Base-by-base conservation (phyloP, 2,329 filamentous ascomycete genomes). In the Cytospora paraplurivora region DNA sequence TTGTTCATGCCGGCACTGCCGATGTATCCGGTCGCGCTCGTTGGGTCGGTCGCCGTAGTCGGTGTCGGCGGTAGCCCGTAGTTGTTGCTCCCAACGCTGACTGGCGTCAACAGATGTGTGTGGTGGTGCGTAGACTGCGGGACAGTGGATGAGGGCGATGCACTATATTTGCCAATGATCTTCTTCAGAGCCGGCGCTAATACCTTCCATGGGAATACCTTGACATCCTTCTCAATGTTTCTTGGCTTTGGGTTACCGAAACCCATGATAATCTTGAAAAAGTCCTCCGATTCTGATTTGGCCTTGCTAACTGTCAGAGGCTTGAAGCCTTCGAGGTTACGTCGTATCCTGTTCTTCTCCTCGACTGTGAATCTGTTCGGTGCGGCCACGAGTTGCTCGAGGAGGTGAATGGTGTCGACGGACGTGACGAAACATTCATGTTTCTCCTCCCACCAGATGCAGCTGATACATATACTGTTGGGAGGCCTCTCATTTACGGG, bases 191-290 rank as follows among this genome's bases (percentile, higher is more conserved):
- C 94, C 65, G 88, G 85, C 56, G 86, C 85, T 52, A 99, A 82
- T 65, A 95, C 92, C 76, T 93, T 95, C 95, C 95, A 99, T 5
- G 93, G 90, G 73, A 98, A 99, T 13, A 98, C 95, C 79, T 99
- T 99, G 73, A 99, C 93, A 72, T 98, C 94, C 79, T 99, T 99
- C 80, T 98, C 95, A 68, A 99, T 99, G 73, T 98, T 97, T 67
- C 95, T 85, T 19, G 95, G 95, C 77, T 98, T 98, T 1, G 95
- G 95, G 66, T 90, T 91, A 13, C 93, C 92, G 73, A 98, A 98
- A 1, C 88, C 92, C 95, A 99, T 99, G 78, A 99, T 98, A 71
- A 97, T 85, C 79, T 97, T 97, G 87, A 98, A 98, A 76, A 98
- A 98, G 62, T 96, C 92, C 75, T 98, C 94, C 74, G 91, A 97